These are phyloP conservation scores for Gliomastix tumulicola DNA, from an alignment of 2,329 filamentous ascomycete species.

Conservation along the genomic window DNA sequence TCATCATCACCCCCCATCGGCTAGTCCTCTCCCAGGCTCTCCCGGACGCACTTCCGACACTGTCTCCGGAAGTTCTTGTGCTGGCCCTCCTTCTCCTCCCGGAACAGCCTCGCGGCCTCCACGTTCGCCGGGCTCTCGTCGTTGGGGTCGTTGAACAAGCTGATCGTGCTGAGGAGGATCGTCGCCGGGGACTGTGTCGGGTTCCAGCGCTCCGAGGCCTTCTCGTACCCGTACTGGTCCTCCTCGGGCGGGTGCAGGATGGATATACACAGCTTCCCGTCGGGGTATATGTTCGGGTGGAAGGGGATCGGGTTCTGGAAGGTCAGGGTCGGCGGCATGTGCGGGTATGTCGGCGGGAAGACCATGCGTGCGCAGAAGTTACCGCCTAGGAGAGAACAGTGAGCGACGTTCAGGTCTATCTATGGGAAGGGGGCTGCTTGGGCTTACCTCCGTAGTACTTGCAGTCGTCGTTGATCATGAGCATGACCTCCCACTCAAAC, in stretches of 20 bases:
- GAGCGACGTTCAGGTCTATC: not conserved
- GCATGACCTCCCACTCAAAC: slow-evolving; percentile 98
- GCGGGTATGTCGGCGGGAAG: slow-evolving; percentile 83
- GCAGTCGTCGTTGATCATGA: slow-evolving; percentile 94
- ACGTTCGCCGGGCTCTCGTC: slow-evolving; percentile 94
- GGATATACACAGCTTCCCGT: slow-evolving; percentile 88
- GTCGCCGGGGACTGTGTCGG: slow-evolving; percentile 94
- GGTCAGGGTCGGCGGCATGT: slow-evolving; percentile 79
- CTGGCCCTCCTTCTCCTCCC: slow-evolving; percentile 61
- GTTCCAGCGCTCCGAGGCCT: slow-evolving; percentile 83
- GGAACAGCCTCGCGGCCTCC: slow-evolving; percentile 82
- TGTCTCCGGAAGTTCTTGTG: slow-evolving; percentile 69
- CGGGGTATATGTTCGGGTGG: slow-evolving; percentile 89
- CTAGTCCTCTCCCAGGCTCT: slow-evolving; percentile 56
- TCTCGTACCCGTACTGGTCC: slow-evolving; percentile 90
- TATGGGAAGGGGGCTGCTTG: not conserved
- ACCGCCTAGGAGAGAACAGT: slow-evolving; percentile 54
- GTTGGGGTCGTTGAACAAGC: slow-evolving; percentile 86
- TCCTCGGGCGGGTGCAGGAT: slow-evolving; percentile 95
- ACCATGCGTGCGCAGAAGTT: slow-evolving; percentile 82
- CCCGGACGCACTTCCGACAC: slow-evolving; percentile 72
- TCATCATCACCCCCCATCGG: not conserved
- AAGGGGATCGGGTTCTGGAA: slow-evolving; percentile 80
- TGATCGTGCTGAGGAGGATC: slow-evolving; percentile 86
- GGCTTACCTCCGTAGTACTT: slow-evolving; percentile 82